These are phyloP conservation scores for Fusarium sp. DNA, from an alignment of 2,329 filamentous ascomycete genomes.

Conservation along the genomic window DNA sequence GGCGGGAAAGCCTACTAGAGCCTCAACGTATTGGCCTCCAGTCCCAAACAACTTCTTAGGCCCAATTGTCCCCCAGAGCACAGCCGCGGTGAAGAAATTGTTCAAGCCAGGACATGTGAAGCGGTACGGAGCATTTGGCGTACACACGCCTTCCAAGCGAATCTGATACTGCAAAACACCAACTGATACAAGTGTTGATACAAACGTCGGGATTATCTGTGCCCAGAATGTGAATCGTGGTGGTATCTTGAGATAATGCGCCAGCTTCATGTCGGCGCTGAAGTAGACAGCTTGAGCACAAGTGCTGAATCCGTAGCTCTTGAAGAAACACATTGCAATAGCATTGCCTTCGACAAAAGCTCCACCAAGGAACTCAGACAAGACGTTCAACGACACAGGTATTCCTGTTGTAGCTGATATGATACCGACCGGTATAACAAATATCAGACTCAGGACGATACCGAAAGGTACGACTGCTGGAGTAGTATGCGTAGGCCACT, in stretches of 20 bases:
- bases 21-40: slow-evolving; percentile 52
- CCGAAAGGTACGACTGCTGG: slow-evolving; percentile 59
- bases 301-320: slow-evolving; percentile 55
- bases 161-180: slow-evolving; percentile 55
- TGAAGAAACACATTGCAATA: slow-evolving; percentile 62
- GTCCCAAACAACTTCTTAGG: slow-evolving; percentile 54
- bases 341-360: slow-evolving; percentile 57
- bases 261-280: slow-evolving; percentile 52
- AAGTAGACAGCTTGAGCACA: slow-evolving; percentile 54
- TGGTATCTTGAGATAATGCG: slow-evolving; percentile 60
- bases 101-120: slow-evolving; percentile 55
- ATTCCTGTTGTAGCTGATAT: slow-evolving; percentile 58
- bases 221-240: slow-evolving; percentile 53
- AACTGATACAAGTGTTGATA: slow-evolving; percentile 51
- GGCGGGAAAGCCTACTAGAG: slow-evolving; percentile 55
- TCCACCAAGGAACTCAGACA: slow-evolving; percentile 63
- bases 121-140: slow-evolving; percentile 50
- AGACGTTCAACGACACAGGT: slow-evolving; percentile 57
- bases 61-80: slow-evolving; percentile 57
- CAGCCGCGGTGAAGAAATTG: slow-evolving; percentile 55
- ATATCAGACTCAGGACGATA: slow-evolving; percentile 55
- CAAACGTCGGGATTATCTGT: slow-evolving; percentile 52
- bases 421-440: slow-evolving; percentile 60
- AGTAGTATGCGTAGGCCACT: slow-evolving; percentile 58
- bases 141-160: slow-evolving; percentile 54